Percentiles rank a stretch among this genome's conserved stretches.
These are phyloP conservation scores for Madurella fahalii DNA, from an alignment of 2,329 filamentous ascomycete species.

Conservation along the genomic window DNA sequence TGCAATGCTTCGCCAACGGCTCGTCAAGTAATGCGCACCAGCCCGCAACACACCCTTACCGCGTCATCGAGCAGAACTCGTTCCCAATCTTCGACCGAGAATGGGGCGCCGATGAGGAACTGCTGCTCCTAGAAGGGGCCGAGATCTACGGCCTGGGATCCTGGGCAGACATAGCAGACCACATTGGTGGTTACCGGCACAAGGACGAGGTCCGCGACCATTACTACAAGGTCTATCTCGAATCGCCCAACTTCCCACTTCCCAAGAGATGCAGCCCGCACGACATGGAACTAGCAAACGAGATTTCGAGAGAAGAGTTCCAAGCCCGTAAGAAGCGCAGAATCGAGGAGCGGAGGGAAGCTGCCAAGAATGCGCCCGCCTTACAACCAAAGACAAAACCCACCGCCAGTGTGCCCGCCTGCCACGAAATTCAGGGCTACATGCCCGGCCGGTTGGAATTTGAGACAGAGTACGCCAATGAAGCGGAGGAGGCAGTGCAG, in stretches of 20 bases:
- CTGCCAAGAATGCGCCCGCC: slow-evolving; percentile 76
- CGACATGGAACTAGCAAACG: slow-evolving; percentile 72
- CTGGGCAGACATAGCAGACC: slow-evolving; percentile 96
- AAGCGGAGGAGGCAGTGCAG: slow-evolving; percentile 96
- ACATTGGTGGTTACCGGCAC: slow-evolving; percentile 89
- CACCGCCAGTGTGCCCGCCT: slow-evolving; percentile 89
- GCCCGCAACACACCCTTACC: slow-evolving; percentile 79
- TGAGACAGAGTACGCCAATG: slow-evolving; percentile 95
- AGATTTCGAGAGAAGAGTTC: slow-evolving; percentile 86
- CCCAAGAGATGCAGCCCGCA: slow-evolving; percentile 80
- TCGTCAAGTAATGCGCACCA: slow-evolving; percentile 79
- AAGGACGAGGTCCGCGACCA: slow-evolving; percentile 97
- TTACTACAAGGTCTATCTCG: slow-evolving; percentile 82
- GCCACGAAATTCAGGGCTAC: slow-evolving; percentile 96
- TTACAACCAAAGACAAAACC: slow-evolving; percentile 91
- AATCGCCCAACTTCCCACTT: slow-evolving; percentile 79
- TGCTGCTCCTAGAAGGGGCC: slow-evolving; percentile 87
- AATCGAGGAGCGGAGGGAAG: slow-evolving; percentile 88
- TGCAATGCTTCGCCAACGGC: slow-evolving; percentile 86
- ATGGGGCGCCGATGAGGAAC: slow-evolving; percentile 96
- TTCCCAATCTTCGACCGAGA: slow-evolving; percentile 93
- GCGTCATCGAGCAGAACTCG: slow-evolving; percentile 96
- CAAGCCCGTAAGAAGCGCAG: slow-evolving; percentile 87
- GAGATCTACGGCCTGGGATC: slow-evolving; percentile 96
- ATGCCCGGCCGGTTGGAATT: slow-evolving; percentile 98